Evolutionary conservation across 305 asterid species (phyloP).

Genomic region (Vinca major): DNA sequence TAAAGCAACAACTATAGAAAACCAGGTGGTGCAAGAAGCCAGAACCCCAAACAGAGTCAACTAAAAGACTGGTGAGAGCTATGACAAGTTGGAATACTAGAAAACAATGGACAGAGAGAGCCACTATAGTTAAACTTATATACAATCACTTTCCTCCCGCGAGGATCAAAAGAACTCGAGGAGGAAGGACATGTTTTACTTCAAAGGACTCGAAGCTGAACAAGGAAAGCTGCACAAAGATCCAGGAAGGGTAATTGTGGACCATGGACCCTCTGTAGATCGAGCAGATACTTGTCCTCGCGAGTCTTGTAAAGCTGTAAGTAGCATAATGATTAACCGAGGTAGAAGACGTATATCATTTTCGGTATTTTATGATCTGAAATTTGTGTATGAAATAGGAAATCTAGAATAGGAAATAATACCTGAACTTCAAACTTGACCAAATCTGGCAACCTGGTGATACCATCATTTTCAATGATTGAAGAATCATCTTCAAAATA

Average conservation of each 20-base stretch:
- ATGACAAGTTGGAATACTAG: background rate
- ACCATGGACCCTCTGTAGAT: constrained; percentile 84
- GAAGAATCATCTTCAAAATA: constrained; percentile 56
- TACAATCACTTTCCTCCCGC: constrained; percentile 32
- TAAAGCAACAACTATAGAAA: too few relatives aligned
- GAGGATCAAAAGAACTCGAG: background rate
- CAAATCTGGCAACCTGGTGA: constrained; percentile 31
- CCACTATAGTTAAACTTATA: constrained; percentile 23
- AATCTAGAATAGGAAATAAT: background rate
- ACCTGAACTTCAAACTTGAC: constrained; percentile 96
- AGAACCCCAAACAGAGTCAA: too few relatives aligned
- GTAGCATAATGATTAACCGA: background rate
- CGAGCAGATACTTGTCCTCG: constrained; percentile 82
- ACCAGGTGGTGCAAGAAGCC: too few relatives aligned
- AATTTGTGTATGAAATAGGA: background rate
- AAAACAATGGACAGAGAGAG: constrained; percentile 6
- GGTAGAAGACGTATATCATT: background rate
- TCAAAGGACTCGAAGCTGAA: constrained; percentile 84
- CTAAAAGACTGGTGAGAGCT: too few relatives aligned
- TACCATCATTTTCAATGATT: constrained; percentile 43
- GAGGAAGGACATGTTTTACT: background rate
- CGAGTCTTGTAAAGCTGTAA: constrained; percentile 83
- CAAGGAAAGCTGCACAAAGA: constrained; percentile 74
- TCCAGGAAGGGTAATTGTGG: constrained; percentile 77
- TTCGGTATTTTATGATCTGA: background rate